phyloP scores from a whole-genome alignment of 2,329 filamentous ascomycete genomes.

The Penicillium sp. region DNA sequence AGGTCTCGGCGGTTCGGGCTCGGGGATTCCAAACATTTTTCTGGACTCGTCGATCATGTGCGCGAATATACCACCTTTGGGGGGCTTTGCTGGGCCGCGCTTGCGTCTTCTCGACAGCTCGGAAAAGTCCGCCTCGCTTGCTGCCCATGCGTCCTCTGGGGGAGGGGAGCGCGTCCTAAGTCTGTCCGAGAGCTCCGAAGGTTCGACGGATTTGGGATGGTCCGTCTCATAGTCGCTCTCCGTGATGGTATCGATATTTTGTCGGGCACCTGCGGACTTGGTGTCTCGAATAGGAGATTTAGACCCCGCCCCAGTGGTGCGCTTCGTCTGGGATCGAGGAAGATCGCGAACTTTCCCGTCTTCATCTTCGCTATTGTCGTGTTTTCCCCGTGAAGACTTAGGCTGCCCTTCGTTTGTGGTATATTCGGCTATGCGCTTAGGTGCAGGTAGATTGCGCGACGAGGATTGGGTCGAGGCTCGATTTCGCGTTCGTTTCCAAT shows the following conservation, averaged over 20 bases:
- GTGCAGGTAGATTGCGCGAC: conserved; percentile 40
- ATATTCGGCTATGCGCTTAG: conserved; percentile 45
- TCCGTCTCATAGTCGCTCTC: conserved; percentile 24
- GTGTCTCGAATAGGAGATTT: conserved; percentile 26
- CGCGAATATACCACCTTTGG: conserved; percentile 43
- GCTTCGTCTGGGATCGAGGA: conserved; percentile 28
- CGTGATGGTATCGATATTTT: conserved; percentile 20
- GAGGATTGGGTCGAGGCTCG: conserved; percentile 43
- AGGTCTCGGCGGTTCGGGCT: conserved; percentile 37
- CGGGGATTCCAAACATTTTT: conserved; percentile 46
- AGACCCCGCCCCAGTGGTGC: conserved; percentile 26
- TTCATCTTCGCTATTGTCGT: conserved; percentile 28
- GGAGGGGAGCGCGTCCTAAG: conserved; percentile 28
- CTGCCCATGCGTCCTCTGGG: conserved; percentile 34
- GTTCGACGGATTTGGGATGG: conserved; percentile 22
- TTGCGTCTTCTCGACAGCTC: conserved; percentile 39
- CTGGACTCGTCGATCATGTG: conserved; percentile 46
- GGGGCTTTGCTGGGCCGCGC: conserved; percentile 33
- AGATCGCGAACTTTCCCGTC: conserved; percentile 22
- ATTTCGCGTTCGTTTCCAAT: conserved; percentile 64
- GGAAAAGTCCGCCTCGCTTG: conserved; percentile 42
- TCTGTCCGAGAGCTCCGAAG: conserved; percentile 24
- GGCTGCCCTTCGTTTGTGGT: conserved; percentile 33
- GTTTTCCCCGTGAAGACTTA: conserved; percentile 27
- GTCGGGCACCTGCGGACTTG: conserved; percentile 17